A percentile compares a stretch with the other conserved stretches of the same genome.
phyloP scores from a whole-genome alignment of 164 flowering plant species.

The Warburgia ugandensis region DNA sequence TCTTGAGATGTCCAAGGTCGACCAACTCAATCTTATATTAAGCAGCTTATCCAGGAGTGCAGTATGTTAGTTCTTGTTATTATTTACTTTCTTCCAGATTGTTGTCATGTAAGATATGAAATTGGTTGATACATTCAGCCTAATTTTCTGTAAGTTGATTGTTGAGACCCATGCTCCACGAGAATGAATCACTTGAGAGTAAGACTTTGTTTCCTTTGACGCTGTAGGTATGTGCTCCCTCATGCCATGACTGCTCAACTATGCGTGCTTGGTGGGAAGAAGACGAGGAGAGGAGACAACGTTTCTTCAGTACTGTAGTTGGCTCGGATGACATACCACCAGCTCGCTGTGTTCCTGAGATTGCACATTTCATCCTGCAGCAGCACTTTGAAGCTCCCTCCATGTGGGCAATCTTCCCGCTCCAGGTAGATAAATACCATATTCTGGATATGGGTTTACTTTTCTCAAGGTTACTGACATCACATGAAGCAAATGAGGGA shows the following conservation, averaged over 20 bases:
- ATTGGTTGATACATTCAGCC: neutral
- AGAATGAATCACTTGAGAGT: neutral
- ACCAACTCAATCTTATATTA: too few relatives aligned
- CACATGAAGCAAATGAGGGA: neutral
- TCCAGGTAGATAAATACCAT: slow-evolving; percentile 52
- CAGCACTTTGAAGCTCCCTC: slow-evolving; percentile 95
- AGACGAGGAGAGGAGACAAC: slow-evolving; percentile 77
- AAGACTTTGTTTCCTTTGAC: too few relatives aligned
- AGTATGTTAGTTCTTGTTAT: too few relatives aligned
- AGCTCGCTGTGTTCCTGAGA: slow-evolving; percentile 63
- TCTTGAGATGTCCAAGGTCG: too few relatives aligned
- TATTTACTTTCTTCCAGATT: too few relatives aligned
- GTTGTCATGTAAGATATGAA: too few relatives aligned
- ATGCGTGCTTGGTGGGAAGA: slow-evolving; percentile 99
- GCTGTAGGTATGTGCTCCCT: slow-evolving; percentile 99
- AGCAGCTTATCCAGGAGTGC: too few relatives aligned
- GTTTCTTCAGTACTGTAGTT: slow-evolving; percentile 54
- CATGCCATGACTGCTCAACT: slow-evolving; percentile 97
- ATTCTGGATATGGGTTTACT: neutral
- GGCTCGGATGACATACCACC: slow-evolving; percentile 71
- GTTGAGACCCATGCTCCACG: neutral
- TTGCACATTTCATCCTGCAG: slow-evolving; percentile 52
- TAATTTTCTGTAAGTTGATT: neutral
- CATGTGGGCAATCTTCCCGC: slow-evolving; percentile 99
- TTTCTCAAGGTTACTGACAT: neutral